phyloP scores from a whole-genome alignment of 805 yeast genomes.

The Myxozyma neglecta region DNA sequence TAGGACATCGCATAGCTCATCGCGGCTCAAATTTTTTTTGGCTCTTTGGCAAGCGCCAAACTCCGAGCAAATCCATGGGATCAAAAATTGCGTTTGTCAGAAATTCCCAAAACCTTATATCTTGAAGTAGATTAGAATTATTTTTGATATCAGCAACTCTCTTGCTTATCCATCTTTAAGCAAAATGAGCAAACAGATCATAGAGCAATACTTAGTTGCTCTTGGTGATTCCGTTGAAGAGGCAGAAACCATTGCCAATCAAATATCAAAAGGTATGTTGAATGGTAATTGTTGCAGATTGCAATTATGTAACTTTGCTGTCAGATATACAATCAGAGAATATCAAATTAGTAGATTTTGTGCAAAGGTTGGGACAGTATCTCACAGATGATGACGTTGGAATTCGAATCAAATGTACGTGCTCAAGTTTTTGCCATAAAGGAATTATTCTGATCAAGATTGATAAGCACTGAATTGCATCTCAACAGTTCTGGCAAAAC shows the following conservation, averaged over 20 bases:
- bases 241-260: slow-evolving; percentile 10
- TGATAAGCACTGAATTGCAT: slow-evolving; percentile 46
- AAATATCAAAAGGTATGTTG: slow-evolving; percentile 17
- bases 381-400: slow-evolving; percentile 60
- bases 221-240: slow-evolving; percentile 14
- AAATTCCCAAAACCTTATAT: not conserved
- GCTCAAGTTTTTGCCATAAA: not conserved
- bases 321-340: slow-evolving; percentile 36
- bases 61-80: not conserved
- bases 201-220: slow-evolving; percentile 21
- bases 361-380: slow-evolving; percentile 59
- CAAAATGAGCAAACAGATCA: slow-evolving; percentile 13
- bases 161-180: not conserved
- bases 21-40: not conserved
- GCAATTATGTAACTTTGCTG: not conserved
- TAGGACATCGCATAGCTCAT: slow-evolving; percentile 1
- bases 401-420: slow-evolving; percentile 47
- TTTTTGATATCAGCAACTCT: not conserved
- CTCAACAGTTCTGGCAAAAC: slow-evolving; percentile 42
- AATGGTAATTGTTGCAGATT: not conserved
- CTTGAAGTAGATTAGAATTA: not conserved
- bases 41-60: not conserved
- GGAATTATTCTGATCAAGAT: not conserved
- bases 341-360: slow-evolving; percentile 51
- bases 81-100: slow-evolving; percentile 2